Evolutionary conservation across 2,329 filamentous ascomycete species (phyloP).

Genomic region (Neoarthrinium moseri): DNA sequence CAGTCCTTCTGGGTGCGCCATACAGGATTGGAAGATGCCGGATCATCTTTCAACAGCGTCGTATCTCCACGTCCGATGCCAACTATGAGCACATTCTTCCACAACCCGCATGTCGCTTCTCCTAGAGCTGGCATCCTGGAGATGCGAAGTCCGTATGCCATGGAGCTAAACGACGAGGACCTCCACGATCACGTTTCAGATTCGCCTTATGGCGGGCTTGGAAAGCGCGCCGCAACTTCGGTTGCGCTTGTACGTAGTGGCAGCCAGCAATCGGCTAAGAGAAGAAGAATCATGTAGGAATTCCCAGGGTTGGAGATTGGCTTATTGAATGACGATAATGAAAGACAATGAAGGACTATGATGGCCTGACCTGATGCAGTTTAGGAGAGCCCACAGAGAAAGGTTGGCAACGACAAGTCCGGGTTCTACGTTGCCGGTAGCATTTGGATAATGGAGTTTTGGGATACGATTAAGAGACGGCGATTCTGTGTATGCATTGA

Average conservation of each 20-base stretch:
- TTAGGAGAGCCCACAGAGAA: too few species aligned
- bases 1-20: slow-evolving; percentile 27
- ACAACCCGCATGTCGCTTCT: slow-evolving; percentile 25
- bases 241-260: slow-evolving; percentile 15
- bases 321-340: too few species aligned
- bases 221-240: slow-evolving; percentile 22
- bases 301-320: background rate
- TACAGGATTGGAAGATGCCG: slow-evolving; percentile 32
- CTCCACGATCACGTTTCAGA: slow-evolving; percentile 23
- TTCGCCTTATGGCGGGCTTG: slow-evolving; percentile 8
- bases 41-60: slow-evolving; percentile 29
- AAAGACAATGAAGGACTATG: too few species aligned
- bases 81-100: slow-evolving; percentile 20
- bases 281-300: slow-evolving; percentile 20
- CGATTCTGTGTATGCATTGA: too few species aligned
- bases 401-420: too few species aligned
- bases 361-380: too few species aligned
- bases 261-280: slow-evolving; percentile 22
- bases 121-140: slow-evolving; percentile 31
- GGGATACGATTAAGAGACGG: too few species aligned
- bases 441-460: too few species aligned
- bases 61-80: slow-evolving; percentile 25
- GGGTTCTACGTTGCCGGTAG: too few species aligned
- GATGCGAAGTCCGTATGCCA: slow-evolving; percentile 37
- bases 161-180: slow-evolving; percentile 33